phyloP scores from a whole-genome alignment of 1,139 yeast genomes.

The Pneumocystis jirovecii region DNA sequence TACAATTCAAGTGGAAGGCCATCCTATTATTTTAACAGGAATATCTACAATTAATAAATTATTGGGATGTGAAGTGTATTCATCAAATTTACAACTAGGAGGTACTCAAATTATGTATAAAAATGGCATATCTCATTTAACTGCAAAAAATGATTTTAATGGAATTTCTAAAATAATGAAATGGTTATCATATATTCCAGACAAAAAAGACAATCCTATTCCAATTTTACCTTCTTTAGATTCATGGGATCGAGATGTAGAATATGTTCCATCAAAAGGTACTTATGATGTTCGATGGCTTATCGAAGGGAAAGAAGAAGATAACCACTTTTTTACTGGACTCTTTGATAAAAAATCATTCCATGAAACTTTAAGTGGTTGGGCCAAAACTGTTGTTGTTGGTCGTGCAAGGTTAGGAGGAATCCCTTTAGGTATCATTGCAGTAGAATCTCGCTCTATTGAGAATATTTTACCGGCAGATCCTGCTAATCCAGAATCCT shows the following conservation, averaged over 20 bases:
- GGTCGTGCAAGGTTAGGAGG: conserved; percentile 99
- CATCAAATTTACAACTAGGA: conserved; percentile 92
- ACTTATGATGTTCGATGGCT: conserved; percentile 89
- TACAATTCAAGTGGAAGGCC: conserved; percentile 96
- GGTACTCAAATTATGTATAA: conserved; percentile 98
- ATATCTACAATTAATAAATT: conserved; percentile 97
- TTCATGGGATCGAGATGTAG: conserved; percentile 86
- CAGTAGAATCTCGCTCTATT: conserved; percentile 79
- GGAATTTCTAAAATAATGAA: conserved; percentile 90
- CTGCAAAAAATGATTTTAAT: conserved; percentile 88
- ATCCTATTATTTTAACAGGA: conserved; percentile 95
- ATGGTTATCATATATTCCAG: conserved; percentile 95
- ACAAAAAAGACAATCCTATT: conserved; percentile 75
- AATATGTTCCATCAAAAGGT: conserved; percentile 59
- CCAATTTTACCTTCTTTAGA: conserved; percentile 71
- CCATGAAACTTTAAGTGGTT: conserved; percentile 94
- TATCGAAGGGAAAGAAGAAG: conserved; percentile 66
- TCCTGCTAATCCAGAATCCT: conserved; percentile 92
- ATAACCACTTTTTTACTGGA: conserved; percentile 60
- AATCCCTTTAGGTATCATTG: conserved; percentile 95
- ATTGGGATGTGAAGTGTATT: conserved; percentile 90
- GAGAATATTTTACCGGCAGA: conserved; percentile 92
- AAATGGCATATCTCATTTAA: conserved; percentile 93
- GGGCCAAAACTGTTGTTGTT: conserved; percentile 97
- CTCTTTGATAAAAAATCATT: conserved; percentile 82